A percentile compares a stretch with the other conserved stretches of the same genome.
Evolutionary conservation across 257 asterid genomes (phyloP).

Genomic region (Linderniella brevidens): DNA sequence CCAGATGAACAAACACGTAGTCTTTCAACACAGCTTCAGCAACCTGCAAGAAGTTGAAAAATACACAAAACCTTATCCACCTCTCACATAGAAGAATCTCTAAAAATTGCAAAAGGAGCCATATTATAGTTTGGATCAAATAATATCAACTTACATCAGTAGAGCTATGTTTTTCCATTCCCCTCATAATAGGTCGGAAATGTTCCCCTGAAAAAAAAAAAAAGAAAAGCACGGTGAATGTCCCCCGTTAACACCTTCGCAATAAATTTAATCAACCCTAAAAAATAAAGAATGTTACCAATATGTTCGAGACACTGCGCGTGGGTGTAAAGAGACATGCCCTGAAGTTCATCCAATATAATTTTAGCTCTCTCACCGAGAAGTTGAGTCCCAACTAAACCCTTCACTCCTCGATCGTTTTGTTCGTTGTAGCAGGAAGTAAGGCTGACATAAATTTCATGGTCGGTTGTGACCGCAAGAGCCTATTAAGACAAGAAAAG

Average conservation of each 20-base stretch:
- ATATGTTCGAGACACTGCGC: conserved; percentile 73
- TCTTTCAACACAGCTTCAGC: conserved; percentile 64
- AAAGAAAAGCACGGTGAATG: conserved; percentile 3
- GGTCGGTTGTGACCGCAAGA: conserved; percentile 65
- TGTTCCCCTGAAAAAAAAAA: conserved; percentile 50
- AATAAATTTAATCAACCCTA: neutral
- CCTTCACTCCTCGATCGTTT: conserved; percentile 56
- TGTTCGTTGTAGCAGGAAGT: conserved; percentile 68
- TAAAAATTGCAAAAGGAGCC: neutral
- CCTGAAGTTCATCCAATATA: conserved; percentile 72
- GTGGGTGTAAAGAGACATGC: conserved; percentile 52
- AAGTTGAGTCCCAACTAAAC: conserved; percentile 90
- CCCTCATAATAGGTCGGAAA: conserved; percentile 64
- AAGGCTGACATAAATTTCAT: conserved; percentile 62
- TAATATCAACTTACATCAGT: conserved; percentile 43
- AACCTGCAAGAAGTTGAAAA: conserved; percentile 29
- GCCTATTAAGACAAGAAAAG: conserved; percentile 33
- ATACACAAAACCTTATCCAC: conserved; percentile 2
- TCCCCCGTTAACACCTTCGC: neutral
- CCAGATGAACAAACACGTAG: conserved; percentile 85
- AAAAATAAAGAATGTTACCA: conserved; percentile 27
- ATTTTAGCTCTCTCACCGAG: conserved; percentile 85
- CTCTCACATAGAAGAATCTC: neutral
- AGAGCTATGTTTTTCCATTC: conserved; percentile 47
- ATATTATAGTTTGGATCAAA: conserved; percentile 2